phyloP scores from a whole-genome alignment of 176 grass and related monocot species.

The Cocos nucifera region DNA sequence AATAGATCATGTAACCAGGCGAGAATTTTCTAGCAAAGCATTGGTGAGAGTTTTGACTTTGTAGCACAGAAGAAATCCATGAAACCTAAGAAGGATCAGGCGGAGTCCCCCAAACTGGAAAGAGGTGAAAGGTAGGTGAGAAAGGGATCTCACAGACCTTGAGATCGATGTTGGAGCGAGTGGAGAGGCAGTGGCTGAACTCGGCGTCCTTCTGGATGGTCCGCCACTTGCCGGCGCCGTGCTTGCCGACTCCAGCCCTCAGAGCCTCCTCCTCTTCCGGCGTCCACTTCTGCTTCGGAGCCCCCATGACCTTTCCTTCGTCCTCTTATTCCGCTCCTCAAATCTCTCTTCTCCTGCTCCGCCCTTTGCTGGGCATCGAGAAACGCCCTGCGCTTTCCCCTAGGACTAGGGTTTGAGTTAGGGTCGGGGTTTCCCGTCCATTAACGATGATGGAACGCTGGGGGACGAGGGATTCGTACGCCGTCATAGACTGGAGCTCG shows the following conservation, averaged over 20 bases:
- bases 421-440: too few species aligned
- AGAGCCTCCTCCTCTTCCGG: conserved; percentile 93
- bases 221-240: conserved; percentile 98
- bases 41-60: too few species aligned
- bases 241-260: conserved; percentile 76
- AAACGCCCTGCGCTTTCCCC: too few species aligned
- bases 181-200: conserved; percentile 78
- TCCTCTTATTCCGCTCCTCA: neutral
- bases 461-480: too few species aligned
- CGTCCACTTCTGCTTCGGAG: conserved; percentile 99
- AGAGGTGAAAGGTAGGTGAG: neutral
- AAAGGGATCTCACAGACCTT: conserved; percentile 44
- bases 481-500: too few species aligned
- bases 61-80: too few species aligned
- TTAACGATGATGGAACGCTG: too few species aligned
- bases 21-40: too few species aligned
- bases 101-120: neutral
- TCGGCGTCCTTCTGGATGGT: conserved; percentile 99
- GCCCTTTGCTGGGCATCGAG: neutral
- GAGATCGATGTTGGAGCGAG: conserved; percentile 98
- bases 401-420: too few species aligned
- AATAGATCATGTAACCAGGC: too few species aligned
- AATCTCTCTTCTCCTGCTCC: neutral
- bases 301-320: conserved; percentile 45
- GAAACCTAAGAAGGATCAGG: too few species aligned